A percentile compares a stretch with the other conserved stretches of the same genome.
Conservation (phyloP, 805 yeast species). For the Saccharomyces paradoxus region DNA sequence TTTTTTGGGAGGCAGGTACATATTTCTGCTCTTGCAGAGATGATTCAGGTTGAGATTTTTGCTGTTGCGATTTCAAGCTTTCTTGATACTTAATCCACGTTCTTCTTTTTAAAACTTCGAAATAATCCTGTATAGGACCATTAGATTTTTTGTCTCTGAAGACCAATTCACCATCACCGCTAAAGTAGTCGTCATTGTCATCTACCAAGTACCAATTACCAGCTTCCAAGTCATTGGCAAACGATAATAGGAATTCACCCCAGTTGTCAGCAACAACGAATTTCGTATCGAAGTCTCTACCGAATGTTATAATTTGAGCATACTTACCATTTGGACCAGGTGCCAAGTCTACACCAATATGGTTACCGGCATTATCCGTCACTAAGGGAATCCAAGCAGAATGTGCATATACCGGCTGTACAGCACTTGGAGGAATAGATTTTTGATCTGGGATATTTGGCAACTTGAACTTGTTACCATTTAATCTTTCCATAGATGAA, state of each 20-base stretch:
- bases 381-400: conserved; percentile 87
- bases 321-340: conserved; percentile 71
- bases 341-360: conserved; percentile 80
- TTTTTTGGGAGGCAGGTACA: conserved; percentile 1
- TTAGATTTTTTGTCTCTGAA: conserved; percentile 51
- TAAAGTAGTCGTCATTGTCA: conserved; percentile 56
- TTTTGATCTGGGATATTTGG: conserved; percentile 44
- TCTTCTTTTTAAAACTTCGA: conserved; percentile 34
- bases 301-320: conserved; percentile 91
- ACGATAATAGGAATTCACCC: conserved; percentile 76
- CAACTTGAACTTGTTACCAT: conserved; percentile 31
- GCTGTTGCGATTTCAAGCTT: conserved; percentile 4
- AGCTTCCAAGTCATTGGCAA: conserved; percentile 80
- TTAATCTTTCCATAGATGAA: not conserved
- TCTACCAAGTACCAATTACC: conserved; percentile 72
- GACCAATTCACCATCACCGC: conserved; percentile 70
- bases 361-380: conserved; percentile 85
- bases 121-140: conserved; percentile 37
- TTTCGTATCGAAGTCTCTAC: conserved; percentile 88
- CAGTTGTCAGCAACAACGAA: conserved; percentile 79
- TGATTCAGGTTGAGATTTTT: conserved; percentile 4
- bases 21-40: conserved; percentile 4
- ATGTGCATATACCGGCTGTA: conserved; percentile 77
- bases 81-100: conserved; percentile 14
- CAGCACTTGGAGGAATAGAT: conserved; percentile 68